Conservation (phyloP, 73 alveolate species). For the Paramecium tetraurelia region DNA sequence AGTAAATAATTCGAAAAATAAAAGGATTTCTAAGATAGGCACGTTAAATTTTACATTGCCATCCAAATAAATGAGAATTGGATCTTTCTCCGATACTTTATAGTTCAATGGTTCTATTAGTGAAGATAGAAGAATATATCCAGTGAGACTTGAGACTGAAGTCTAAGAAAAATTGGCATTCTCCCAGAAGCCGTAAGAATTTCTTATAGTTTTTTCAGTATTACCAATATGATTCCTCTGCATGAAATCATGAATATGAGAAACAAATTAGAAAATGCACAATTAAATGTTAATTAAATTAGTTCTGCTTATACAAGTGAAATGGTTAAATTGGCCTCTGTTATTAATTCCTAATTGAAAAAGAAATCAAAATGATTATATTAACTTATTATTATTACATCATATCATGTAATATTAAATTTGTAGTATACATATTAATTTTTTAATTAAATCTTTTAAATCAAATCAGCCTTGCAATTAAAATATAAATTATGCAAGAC, state of each 20-base stretch:
- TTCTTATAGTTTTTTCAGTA: background rate
- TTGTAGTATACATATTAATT: background rate
- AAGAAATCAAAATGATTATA: background rate
- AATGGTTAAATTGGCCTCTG: slow-evolving; percentile 30
- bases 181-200: background rate
- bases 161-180: background rate
- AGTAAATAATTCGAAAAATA: background rate
- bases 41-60: background rate
- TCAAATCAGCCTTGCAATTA: background rate
- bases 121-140: background rate
- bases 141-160: background rate
- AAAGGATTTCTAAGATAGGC: background rate
- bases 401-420: background rate
- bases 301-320: slow-evolving; percentile 32
- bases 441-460: background rate
- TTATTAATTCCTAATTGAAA: slow-evolving; percentile 3
- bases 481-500: background rate
- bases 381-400: background rate
- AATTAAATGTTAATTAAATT: background rate
- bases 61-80: background rate
- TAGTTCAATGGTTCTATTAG: background rate
- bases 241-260: slow-evolving; percentile 43
- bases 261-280: background rate
- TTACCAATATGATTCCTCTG: background rate
- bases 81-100: background rate